Base-by-base conservation (phyloP, 495 filamentous ascomycete species). In the Xylaria bambusicola region DNA sequence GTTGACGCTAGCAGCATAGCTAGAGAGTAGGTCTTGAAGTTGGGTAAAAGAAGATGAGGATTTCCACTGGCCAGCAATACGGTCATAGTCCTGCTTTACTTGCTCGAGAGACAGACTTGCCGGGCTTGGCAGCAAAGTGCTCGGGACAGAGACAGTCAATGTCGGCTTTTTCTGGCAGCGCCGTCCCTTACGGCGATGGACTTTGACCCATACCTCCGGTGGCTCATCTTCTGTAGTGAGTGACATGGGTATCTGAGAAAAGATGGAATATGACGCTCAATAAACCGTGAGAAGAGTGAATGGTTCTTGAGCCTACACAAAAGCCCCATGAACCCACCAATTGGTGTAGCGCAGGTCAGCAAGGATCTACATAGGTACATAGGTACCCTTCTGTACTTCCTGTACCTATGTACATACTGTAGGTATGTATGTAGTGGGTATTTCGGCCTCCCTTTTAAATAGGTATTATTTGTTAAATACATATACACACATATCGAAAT, bases 51-150 rank as follows among this genome's bases (percentile, higher is more conserved):
- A 61, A 13, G 57, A 18, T 9, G 63, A 68, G 1, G 53, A 27
- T 31, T 44, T 52, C 68, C 68, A 71, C 20, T 66, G 66, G 23
- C 46, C 17, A 17, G 41, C 31, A 24, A 66, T 50, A 29, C 45
- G 68, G 17, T 42, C 46, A 40, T 71, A 56, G 6, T 71, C 66
- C 27, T 40, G 46, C 49, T 63, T 53, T 27, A 71, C 49, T 6
- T 63, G 56, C 15, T 62, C 52, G 9, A 55, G 38, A 5, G 68
- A 64, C 29, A 71, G 33, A 24, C 45, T 64, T 6, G 68, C 56
- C 2, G 50, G 21, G 29, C 38, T 40, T 33, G 35, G 7, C 23
- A 24, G 2, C 8, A 24, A 42, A 3, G 15, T 27, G 20, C 1
- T 1, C 0, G 17, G 8, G n/a, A 20, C 17, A 41, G n/a, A 7